Percentiles rank a stretch among this genome's conserved stretches.
Evolutionary conservation across 495 filamentous ascomycete species (phyloP).

Genomic region (Penicillium antarcticum): DNA sequence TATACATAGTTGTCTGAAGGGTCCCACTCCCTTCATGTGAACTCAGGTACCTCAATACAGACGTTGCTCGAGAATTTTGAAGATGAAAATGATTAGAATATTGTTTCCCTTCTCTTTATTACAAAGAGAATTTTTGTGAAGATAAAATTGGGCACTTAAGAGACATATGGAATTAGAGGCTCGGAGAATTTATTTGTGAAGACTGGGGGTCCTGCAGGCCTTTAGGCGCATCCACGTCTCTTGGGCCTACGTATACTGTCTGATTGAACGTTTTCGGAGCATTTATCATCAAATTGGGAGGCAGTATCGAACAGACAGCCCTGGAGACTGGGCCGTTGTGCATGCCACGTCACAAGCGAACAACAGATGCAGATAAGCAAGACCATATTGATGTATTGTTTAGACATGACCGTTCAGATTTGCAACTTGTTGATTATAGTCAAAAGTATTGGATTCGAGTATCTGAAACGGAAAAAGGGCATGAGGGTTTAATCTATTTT

Average conservation of each 20-base stretch:
- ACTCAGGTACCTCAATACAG: not conserved
- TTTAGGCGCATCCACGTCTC: not conserved
- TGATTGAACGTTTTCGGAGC: constrained; percentile 9
- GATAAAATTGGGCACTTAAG: not conserved
- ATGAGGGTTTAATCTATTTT: constrained; percentile 40
- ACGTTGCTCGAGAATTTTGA: too few species aligned
- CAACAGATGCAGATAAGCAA: constrained; percentile 26
- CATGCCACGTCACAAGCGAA: constrained; percentile 41
- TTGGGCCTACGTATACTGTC: constrained; percentile 34
- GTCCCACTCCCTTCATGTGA: not conserved
- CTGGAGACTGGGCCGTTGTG: constrained; percentile 23
- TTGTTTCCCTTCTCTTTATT: too few species aligned
- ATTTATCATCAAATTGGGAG: constrained; percentile 19
- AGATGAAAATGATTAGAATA: too few species aligned
- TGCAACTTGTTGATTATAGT: constrained; percentile 20
- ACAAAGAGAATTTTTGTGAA: too few species aligned
- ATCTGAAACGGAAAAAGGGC: constrained; percentile 18
- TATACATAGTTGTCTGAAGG: not conserved
- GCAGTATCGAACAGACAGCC: constrained; percentile 18
- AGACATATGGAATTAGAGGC: constrained; percentile 8
- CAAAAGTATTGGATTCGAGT: constrained; percentile 19
- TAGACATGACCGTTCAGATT: constrained; percentile 3
- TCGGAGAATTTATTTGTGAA: constrained; percentile 12
- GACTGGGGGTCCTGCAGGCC: not conserved
- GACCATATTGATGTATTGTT: not conserved